Evolutionary conservation across 305 asterid genomes (phyloP), one percentile per base, ranked within the genome.

Genomic region (Coffea humblotiana): DNA sequence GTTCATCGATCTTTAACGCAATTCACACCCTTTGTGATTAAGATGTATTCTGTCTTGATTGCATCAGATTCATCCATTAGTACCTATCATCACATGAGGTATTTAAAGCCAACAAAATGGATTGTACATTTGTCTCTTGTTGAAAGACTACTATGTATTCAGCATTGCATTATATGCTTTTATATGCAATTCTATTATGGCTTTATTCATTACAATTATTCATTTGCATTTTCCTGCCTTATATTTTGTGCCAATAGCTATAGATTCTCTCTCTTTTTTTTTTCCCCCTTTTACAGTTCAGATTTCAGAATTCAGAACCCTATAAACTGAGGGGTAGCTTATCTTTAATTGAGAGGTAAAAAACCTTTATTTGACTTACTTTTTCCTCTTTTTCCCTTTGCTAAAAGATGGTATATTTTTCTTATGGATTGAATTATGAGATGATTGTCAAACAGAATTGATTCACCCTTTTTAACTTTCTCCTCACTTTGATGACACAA

Each of bases 161-260:
- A 14, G 68, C 25, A 0, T n/a, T 10, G 4, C 10, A 63, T n/a
- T 23, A n/a, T 23, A 23, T 8, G 23, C 13, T 23, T 8, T 8
- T n/a, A 14, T 32, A 61, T 61, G 67, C 35, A 61, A n/a, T 25
- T 63, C 16, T 13, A 63, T 2, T 25, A 1, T 27, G 16, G 3
- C 27, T 7, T 63, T 37, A 12, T 25, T 63, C 32, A 0, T 8
- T 61, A 6, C 54, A 60, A 23, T 25, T 49, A 27, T 21, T 75
- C 71, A 40, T 60, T 75, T 61, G 71, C 15, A 63, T 27, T 40
- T 16, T 75, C 16, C n/a, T 37, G 16, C 40, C 40, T 9, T 40
- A n/a, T 40, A 40, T 21, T 75, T 58, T n/a, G 25, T 35, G 58
- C 78, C 60, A 75, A 75, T 58, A 60, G 56, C 56, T 40, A 23